Evolutionary conservation across 1,284 basidiomycete genomes (phyloP).

Genomic region (Schizophyllum amplum): DNA sequence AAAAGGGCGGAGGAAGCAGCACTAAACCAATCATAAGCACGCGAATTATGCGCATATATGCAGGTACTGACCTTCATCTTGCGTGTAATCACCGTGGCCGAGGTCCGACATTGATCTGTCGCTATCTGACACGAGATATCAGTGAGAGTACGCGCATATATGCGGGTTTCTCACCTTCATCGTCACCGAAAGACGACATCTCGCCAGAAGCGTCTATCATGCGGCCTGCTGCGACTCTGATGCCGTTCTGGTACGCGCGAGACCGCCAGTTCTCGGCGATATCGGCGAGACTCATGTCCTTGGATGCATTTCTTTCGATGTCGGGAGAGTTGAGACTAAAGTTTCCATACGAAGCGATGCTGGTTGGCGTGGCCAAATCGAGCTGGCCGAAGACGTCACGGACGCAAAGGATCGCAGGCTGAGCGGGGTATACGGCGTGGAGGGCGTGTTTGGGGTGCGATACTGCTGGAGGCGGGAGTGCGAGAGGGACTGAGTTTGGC

Average conservation of each 20-base stretch:
- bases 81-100: background rate
- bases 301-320: constrained; percentile 20
- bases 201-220: background rate
- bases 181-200: constrained; percentile 22
- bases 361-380: constrained; percentile 48
- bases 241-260: constrained; percentile 62
- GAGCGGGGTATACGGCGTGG: constrained; percentile 57
- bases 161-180: constrained; percentile 40
- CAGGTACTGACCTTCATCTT: background rate
- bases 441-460: constrained; percentile 21
- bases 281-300: constrained; percentile 39
- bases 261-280: constrained; percentile 64
- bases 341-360: constrained; percentile 15
- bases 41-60: constrained; percentile 1
- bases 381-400: constrained; percentile 40
- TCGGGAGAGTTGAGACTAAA: constrained; percentile 28
- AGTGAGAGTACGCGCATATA: constrained; percentile 29
- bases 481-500: constrained; percentile 25
- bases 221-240: constrained; percentile 34
- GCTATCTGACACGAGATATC: background rate
- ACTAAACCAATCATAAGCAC: constrained; percentile 24
- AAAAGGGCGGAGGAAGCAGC: constrained; percentile 57
- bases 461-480: constrained; percentile 36
- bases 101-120: background rate
- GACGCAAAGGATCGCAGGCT: constrained; percentile 47